phyloP scores from a whole-genome alignment of 2,329 filamentous ascomycete species.

The Biscogniauxia sp. region DNA sequence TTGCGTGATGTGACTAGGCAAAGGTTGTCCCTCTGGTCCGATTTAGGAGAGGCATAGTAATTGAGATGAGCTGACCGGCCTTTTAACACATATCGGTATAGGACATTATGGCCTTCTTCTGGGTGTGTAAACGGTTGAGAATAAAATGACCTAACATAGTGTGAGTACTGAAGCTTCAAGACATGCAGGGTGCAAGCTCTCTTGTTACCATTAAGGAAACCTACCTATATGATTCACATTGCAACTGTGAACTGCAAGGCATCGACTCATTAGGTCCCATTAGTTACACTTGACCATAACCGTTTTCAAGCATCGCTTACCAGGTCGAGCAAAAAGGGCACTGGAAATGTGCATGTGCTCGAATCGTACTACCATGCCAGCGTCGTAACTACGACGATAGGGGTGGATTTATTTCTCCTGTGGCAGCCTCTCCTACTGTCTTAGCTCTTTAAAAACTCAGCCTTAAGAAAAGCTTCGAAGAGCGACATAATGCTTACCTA shows the following conservation, averaged over 20 bases:
- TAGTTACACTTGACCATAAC: slow-evolving; percentile 4
- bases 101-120: not conserved
- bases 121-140: not conserved
- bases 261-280: slow-evolving; percentile 12
- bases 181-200: slow-evolving; percentile 10
- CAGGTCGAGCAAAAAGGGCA: slow-evolving; percentile 14
- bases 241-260: slow-evolving; percentile 6
- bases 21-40: not conserved
- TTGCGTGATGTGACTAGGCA: not conserved
- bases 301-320: slow-evolving; percentile 18
- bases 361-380: slow-evolving; percentile 10
- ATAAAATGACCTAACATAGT: not conserved
- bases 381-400: slow-evolving; percentile 18
- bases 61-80: not conserved
- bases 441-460: not conserved
- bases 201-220: not conserved
- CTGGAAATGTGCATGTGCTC: slow-evolving; percentile 14
- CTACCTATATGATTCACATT: not conserved
- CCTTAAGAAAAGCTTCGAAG: slow-evolving; percentile 12
- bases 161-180: slow-evolving; percentile 8
- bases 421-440: slow-evolving; percentile 9
- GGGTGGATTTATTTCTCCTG: slow-evolving; percentile 8
- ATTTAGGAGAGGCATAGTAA: not conserved
- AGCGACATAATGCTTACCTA: slow-evolving; percentile 4
- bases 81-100: not conserved